Conservation (phyloP, 2,329 filamentous ascomycete genomes). For the Orbilia quercus region DNA sequence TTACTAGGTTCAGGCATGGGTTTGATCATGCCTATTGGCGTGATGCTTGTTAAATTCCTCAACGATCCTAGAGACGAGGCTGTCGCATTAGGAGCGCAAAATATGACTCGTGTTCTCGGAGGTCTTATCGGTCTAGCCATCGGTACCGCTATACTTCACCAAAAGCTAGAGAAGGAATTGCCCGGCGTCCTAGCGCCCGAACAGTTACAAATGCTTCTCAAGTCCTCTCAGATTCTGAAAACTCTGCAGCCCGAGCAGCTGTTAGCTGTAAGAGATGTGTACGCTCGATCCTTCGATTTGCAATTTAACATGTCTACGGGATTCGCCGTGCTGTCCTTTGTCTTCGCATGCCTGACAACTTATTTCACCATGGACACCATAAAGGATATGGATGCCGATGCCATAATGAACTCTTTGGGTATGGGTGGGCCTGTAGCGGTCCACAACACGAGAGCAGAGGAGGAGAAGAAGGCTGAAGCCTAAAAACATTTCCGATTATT, state of each 20-base stretch:
- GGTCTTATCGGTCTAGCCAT: conserved; percentile 63
- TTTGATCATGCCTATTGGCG: conserved; percentile 61
- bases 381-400: conserved; percentile 8
- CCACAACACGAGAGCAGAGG: background rate
- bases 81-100: conserved; percentile 62
- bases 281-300: conserved; percentile 42
- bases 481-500: conserved; percentile 7
- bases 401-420: conserved; percentile 17
- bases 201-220: conserved; percentile 39
- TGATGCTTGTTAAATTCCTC: conserved; percentile 62
- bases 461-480: conserved; percentile 19
- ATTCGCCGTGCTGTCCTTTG: conserved; percentile 40
- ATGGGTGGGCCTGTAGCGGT: background rate
- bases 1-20: conserved; percentile 64
- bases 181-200: conserved; percentile 25
- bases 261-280: conserved; percentile 32
- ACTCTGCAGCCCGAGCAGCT: conserved; percentile 33
- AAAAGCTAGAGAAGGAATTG: conserved; percentile 36
- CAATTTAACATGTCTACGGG: conserved; percentile 52
- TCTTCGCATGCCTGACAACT: conserved; percentile 31
- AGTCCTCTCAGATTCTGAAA: conserved; percentile 38
- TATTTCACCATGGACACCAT: conserved; percentile 12
- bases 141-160: conserved; percentile 56
- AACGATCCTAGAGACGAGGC: conserved; percentile 61
- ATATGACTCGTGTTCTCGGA: conserved; percentile 63